phyloP scores from a whole-genome alignment of 805 yeast species.

The Candida nonsorbophila region DNA sequence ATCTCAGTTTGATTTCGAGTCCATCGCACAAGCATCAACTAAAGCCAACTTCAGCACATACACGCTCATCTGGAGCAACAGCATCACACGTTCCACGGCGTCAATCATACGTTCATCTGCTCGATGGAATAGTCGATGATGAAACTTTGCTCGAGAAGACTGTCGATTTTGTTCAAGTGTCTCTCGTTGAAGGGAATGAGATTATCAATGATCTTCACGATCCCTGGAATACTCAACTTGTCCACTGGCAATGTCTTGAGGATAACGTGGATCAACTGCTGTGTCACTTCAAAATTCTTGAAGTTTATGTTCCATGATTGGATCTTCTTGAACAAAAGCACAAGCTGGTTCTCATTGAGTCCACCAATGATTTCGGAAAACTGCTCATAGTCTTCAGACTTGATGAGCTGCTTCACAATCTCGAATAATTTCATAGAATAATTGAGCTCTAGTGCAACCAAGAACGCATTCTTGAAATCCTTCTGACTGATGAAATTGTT shows the following conservation, averaged over 20 bases:
- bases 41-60: no score
- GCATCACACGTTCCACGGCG: no score
- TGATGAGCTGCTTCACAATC: conserved; percentile 60
- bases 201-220: conserved; percentile 64
- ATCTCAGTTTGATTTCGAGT: no score
- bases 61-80: no score
- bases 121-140: conserved; percentile 78
- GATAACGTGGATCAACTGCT: conserved; percentile 64
- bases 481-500: conserved; percentile 64
- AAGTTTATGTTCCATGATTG: conserved; percentile 96
- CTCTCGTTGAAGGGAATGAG: conserved; percentile 86
- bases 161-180: conserved; percentile 74
- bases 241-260: conserved; percentile 51
- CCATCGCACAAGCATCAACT: no score
- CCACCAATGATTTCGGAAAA: conserved; percentile 60
- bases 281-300: conserved; percentile 74
- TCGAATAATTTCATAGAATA: conserved; percentile 87
- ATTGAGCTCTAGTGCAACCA: conserved; percentile 77
- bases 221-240: conserved; percentile 57
- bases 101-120: conserved; percentile 71
- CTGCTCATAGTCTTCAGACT: conserved; percentile 43
- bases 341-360: conserved; percentile 56
- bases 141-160: conserved; percentile 78
- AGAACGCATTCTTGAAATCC: conserved; percentile 87
- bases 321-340: conserved; percentile 61